A percentile compares a stretch with the other conserved stretches of the same genome.
These are phyloP conservation scores for Nepenthes mirabilis DNA, from an alignment of 148 eudicot species.

Conservation along the genomic window DNA sequence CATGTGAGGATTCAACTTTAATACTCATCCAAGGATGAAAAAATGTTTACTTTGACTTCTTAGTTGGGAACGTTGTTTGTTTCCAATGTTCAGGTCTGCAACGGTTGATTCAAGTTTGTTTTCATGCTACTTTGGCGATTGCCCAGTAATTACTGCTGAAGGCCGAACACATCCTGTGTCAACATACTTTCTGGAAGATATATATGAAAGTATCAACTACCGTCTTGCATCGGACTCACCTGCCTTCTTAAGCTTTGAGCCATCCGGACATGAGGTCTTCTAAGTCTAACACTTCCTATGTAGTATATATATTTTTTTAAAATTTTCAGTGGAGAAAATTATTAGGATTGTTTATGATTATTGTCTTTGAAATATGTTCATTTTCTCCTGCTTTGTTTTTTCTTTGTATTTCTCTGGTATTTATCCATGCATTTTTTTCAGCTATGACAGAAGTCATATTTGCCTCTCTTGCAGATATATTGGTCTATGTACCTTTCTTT, in stretches of 20 bases:
- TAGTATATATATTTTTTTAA: too few relatives aligned
- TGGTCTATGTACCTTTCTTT: too few relatives aligned
- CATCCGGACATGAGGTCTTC: constrained; percentile 24
- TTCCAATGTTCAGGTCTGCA: constrained; percentile 58
- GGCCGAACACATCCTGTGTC: constrained; percentile 97
- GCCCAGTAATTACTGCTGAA: constrained; percentile 87
- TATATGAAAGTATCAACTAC: constrained; percentile 61
- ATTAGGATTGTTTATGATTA: too few relatives aligned
- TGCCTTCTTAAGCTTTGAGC: constrained; percentile 48
- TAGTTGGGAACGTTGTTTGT: constrained; percentile 3
- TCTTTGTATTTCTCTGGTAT: too few relatives aligned
- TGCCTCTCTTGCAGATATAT: too few relatives aligned
- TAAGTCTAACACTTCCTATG: too few relatives aligned
- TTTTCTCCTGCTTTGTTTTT: too few relatives aligned
- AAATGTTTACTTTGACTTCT: background rate
- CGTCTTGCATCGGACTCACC: constrained; percentile 89
- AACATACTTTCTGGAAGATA: constrained; percentile 76
- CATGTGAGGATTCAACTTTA: constrained; percentile 42
- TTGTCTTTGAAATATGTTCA: background rate
- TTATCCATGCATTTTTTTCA: too few relatives aligned
- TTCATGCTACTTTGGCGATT: constrained; percentile 75
- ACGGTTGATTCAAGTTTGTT: constrained; percentile 90
- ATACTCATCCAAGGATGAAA: background rate
- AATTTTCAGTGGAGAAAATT: too few relatives aligned
- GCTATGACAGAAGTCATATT: too few relatives aligned